Percentiles rank a stretch among this genome's conserved stretches.
These are phyloP conservation scores for Thelonectria rubi DNA, from an alignment of 2,329 filamentous ascomycete species.

Conservation along the genomic window DNA sequence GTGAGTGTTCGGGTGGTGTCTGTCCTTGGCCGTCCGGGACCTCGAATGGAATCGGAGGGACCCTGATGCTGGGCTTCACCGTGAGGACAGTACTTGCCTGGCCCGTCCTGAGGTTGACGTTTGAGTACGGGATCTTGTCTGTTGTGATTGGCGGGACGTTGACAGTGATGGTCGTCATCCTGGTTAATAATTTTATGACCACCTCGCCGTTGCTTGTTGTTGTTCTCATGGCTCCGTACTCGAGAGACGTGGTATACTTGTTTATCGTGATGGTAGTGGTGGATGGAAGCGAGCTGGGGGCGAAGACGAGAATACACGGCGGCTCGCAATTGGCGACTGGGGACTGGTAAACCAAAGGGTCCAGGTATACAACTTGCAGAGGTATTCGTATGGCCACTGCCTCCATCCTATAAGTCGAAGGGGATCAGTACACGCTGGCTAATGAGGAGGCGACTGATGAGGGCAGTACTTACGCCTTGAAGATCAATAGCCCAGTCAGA, in stretches of 20 bases:
- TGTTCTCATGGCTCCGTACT: background rate
- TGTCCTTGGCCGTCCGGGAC: background rate
- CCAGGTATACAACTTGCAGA: too few species aligned
- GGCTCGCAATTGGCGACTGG: constrained; percentile 1
- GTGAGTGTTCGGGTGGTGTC: constrained; percentile 6
- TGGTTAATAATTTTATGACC: too few species aligned
- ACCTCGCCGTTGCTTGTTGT: too few species aligned
- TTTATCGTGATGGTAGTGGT: constrained; percentile 2
- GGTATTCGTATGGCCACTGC: too few species aligned
- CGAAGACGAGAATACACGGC: constrained; percentile 8
- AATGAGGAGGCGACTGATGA: too few species aligned
- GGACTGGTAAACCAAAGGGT: too few species aligned
- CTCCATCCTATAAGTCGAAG: too few species aligned
- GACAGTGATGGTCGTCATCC: constrained; percentile 2
- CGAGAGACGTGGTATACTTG: constrained; percentile 4
- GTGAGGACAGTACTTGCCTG: background rate
- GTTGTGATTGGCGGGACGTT: constrained; percentile 7
- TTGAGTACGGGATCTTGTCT: background rate
- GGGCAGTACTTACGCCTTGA: background rate
- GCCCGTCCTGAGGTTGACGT: constrained; percentile 1
- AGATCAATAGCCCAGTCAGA: constrained; percentile 38
- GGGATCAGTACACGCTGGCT: too few species aligned
- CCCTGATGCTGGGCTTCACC: constrained; percentile 3
- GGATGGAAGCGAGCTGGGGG: constrained; percentile 8
- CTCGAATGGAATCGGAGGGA: background rate